These are phyloP conservation scores for Oryza meyeriana DNA, from an alignment of 176 grass and related monocot species.

Conservation along the genomic window DNA sequence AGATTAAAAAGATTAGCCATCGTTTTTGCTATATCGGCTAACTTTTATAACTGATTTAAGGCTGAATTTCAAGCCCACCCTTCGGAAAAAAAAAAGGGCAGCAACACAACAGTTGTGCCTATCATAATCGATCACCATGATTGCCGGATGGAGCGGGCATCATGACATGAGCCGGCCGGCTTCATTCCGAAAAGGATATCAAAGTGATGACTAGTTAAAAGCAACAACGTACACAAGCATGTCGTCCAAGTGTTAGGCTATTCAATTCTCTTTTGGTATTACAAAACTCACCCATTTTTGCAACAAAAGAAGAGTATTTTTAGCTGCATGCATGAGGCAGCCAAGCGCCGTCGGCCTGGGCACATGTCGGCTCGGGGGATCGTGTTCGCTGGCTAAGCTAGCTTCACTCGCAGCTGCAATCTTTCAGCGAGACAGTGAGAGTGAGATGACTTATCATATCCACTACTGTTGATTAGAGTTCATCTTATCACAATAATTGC, in stretches of 20 bases:
- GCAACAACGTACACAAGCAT: neutral
- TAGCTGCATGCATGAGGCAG: neutral
- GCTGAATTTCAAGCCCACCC: neutral
- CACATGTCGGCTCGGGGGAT: neutral
- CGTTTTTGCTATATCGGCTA: no score
- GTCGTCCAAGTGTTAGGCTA: neutral
- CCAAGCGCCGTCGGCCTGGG: neutral
- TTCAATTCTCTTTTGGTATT: no score
- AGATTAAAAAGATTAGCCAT: no score
- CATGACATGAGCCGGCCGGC: constrained; percentile 19
- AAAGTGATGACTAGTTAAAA: neutral
- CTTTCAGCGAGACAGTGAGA: no score
- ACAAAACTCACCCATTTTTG: no score
- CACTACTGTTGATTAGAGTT: no score
- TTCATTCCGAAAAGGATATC: neutral
- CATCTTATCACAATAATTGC: no score
- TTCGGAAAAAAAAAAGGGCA: neutral
- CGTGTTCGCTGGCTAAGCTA: no score
- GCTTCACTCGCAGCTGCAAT: no score
- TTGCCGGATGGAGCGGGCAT: constrained; percentile 21
- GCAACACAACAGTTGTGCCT: neutral
- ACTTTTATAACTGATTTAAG: no score
- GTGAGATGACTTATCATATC: no score
- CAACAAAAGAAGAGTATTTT: no score
- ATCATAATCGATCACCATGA: neutral